phyloP scores from a whole-genome alignment of 2,329 filamentous ascomycete genomes.

The Aphanoascus verrucosus region DNA sequence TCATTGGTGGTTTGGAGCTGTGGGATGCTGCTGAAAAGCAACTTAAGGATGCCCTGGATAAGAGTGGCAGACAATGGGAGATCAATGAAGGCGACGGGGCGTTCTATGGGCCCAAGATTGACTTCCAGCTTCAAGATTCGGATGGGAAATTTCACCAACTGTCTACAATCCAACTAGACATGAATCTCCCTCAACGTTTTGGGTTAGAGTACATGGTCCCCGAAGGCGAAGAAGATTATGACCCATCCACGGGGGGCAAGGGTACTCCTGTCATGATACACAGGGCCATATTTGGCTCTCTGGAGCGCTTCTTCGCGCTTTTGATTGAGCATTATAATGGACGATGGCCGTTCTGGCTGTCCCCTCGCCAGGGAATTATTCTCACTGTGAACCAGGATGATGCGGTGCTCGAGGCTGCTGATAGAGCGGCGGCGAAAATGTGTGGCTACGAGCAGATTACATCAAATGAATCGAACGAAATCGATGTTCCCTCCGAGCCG shows the following conservation, averaged over 20 bases:
- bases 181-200: constrained; percentile 77
- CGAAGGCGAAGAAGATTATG: constrained; percentile 33
- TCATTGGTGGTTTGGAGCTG: constrained; percentile 62
- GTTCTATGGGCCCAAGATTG: constrained; percentile 88
- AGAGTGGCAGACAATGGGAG: constrained; percentile 57
- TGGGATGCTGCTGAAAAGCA: constrained; percentile 60
- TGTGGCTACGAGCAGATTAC: constrained; percentile 24
- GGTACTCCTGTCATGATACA: constrained; percentile 72
- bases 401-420: constrained; percentile 36
- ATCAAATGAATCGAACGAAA: constrained; percentile 6
- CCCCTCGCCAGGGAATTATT: constrained; percentile 64
- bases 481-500: constrained; percentile 25
- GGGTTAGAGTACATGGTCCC: constrained; percentile 58
- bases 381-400: constrained; percentile 56
- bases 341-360: constrained; percentile 80
- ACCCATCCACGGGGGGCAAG: constrained; percentile 40
- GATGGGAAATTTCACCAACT: constrained; percentile 81
- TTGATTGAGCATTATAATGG: constrained; percentile 74
- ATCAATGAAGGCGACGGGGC: constrained; percentile 74
- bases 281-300: constrained; percentile 70
- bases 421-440: constrained; percentile 43
- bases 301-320: constrained; percentile 75
- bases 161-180: constrained; percentile 80
- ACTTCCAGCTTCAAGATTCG: constrained; percentile 69
- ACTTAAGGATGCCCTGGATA: constrained; percentile 52